These are phyloP conservation scores for Lichtheimia ornata DNA, from an alignment of 371 early-diverging fungal genomes.

Conservation along the genomic window DNA sequence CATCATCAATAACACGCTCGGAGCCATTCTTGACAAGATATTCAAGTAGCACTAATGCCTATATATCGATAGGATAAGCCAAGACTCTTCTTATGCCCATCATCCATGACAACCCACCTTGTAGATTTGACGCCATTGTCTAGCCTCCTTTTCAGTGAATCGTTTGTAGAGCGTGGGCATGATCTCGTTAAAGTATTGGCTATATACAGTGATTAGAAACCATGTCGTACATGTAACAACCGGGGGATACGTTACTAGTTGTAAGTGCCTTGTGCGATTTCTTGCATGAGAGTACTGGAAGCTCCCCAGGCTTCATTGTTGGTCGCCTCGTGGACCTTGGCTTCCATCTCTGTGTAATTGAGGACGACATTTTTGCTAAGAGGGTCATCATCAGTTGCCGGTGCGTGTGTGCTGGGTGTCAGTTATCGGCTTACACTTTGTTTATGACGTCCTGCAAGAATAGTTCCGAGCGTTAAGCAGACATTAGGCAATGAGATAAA, in stretches of 20 bases:
- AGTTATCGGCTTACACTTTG: constrained; percentile 54
- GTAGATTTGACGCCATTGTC: constrained; percentile 93
- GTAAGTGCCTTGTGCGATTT: constrained; percentile 84
- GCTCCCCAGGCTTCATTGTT: constrained; percentile 92
- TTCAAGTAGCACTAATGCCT: constrained; percentile 90
- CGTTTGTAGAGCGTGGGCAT: constrained; percentile 90
- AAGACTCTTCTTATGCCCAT: not conserved
- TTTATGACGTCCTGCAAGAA: constrained; percentile 60
- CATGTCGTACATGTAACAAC: not conserved
- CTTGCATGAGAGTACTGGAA: constrained; percentile 86
- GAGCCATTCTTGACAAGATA: constrained; percentile 95
- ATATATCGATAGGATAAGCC: not conserved
- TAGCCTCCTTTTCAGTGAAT: constrained; percentile 80
- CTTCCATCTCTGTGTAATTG: constrained; percentile 87
- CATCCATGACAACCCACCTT: constrained; percentile 63
- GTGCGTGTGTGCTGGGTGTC: not conserved
- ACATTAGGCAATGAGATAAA: not conserved
- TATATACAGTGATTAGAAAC: constrained; percentile 18
- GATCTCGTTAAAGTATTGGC: constrained; percentile 89
- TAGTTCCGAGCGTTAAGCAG: not conserved
- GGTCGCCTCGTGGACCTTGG: constrained; percentile 86
- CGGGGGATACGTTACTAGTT: constrained; percentile 66
- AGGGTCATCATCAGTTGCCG: not conserved
- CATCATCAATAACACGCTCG: constrained; percentile 89
- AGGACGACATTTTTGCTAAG: constrained; percentile 73